These are phyloP conservation scores for Talaromyces islandicus DNA, from an alignment of 2,329 filamentous ascomycete genomes.

Conservation along the genomic window DNA sequence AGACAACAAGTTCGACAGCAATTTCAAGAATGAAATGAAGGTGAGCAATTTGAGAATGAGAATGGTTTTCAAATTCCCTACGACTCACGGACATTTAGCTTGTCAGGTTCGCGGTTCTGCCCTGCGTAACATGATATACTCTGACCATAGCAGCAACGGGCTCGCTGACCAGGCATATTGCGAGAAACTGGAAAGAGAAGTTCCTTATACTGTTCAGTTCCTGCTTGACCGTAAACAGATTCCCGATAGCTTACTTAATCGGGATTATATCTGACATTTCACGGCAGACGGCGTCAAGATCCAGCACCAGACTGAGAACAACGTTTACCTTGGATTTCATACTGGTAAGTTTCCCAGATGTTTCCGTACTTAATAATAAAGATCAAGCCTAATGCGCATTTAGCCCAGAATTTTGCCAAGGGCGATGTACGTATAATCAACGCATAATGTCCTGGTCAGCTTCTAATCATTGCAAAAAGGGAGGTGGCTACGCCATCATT, in stretches of 20 bases:
- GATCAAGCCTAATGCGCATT: constrained; percentile 16
- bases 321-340: neutral
- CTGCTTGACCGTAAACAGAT: constrained; percentile 27
- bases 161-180: constrained; percentile 22
- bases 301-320: neutral
- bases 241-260: constrained; percentile 14
- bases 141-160: neutral
- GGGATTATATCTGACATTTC: constrained; percentile 36
- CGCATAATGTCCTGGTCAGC: constrained; percentile 19
- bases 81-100: neutral
- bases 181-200: constrained; percentile 32
- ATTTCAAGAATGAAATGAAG: constrained; percentile 1
- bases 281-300: constrained; percentile 20
- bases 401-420: neutral
- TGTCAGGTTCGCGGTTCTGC: neutral
- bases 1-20: neutral
- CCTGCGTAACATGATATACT: neutral
- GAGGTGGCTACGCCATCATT: constrained; percentile 35
- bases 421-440: neutral
- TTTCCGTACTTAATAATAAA: constrained; percentile 28
- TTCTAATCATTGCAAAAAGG: constrained; percentile 35
- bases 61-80: neutral
- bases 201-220: constrained; percentile 30
- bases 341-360: neutral
- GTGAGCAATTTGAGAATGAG: neutral